Base-by-base conservation (phyloP, 345 rosid species). In the Nasturtium officinale region DNA sequence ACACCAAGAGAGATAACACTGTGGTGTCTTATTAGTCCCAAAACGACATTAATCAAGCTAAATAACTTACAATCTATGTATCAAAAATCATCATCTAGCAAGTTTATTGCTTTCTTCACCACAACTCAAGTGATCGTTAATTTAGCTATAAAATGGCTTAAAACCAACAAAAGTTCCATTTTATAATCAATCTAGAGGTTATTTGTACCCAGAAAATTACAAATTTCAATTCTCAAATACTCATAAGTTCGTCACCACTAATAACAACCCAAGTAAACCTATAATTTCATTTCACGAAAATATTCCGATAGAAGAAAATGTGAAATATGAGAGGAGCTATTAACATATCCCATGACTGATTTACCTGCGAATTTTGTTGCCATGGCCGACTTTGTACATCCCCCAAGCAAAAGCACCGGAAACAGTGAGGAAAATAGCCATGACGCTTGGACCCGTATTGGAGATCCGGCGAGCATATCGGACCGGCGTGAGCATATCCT, bases 391-490 rank as follows among this genome's bases (percentile, higher is more conserved):
- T 87, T 91, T 89, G 77, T 95, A 91, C 96, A 95, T 90, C 2
- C 97, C 99, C 78, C 87, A 95, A 42, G 91, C 85, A 88, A 95
- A 91, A 47, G 85, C 87, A 43, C 99, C 97, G 5, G 91, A 84
- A 33, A 93, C 78, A 25, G 93, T 72, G 13, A 91, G 85, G 76
- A 95, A 91, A 32, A 91, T 90, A 48, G 99, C 99, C 78, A 87
- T 72, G 47, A 96, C 96, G 67, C 99, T 95, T 16, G 99, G 99
- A 0, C 97, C 99, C 45, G 84, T 85, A 79, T 68, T 95, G 26
- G 99, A 97, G 79, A 95, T 95, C 77, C 99, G 89, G 48, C 99
- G 96, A 65, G 99, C 96, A 75, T 80, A 91, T 28, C 97, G 82
- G 53, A 91, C 89, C 10, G 99, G 98, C 8, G 92, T 74, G 58